Evolutionary conservation across 345 rosid genomes (phyloP).

Genomic region (Litchi chinensis): DNA sequence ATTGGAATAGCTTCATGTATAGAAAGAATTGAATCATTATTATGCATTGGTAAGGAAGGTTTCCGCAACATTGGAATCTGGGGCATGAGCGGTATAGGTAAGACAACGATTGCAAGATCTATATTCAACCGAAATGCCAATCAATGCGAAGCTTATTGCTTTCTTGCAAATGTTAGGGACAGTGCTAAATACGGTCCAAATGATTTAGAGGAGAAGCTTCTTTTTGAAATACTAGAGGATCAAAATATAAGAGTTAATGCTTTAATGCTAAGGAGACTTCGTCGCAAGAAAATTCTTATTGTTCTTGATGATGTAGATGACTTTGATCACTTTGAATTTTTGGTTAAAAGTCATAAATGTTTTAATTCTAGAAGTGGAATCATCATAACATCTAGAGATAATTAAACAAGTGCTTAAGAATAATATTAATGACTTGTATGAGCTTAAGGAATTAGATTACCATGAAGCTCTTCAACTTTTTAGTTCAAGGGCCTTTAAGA

Average conservation of each 20-base stretch:
- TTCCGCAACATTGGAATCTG: constrained; percentile 26
- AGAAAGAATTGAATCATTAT: not conserved
- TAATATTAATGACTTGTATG: not conserved
- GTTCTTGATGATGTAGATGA: constrained; percentile 26
- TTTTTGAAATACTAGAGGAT: not conserved
- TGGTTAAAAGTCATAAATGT: not conserved
- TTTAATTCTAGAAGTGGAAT: constrained; percentile 20
- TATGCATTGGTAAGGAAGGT: not conserved
- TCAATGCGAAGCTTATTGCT: constrained; percentile 31
- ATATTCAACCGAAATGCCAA: constrained; percentile 22
- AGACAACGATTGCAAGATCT: constrained; percentile 38
- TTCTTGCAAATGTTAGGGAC: constrained; percentile 38
- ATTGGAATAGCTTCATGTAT: constrained; percentile 24
- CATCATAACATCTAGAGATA: constrained; percentile 21
- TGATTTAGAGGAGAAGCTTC: constrained; percentile 7
- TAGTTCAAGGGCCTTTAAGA: not conserved
- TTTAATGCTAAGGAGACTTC: not conserved
- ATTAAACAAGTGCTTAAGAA: not conserved
- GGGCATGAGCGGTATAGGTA: constrained; percentile 41
- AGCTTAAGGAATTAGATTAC: not conserved
- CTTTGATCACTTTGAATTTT: not conserved
- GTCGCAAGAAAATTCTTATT: constrained; percentile 1
- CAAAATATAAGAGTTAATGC: not conserved
- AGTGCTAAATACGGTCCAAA: not conserved
- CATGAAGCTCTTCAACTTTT: constrained; percentile 6